Evolutionary conservation across 345 rosid genomes (phyloP).

Genomic region (Lumnitzera racemosa): DNA sequence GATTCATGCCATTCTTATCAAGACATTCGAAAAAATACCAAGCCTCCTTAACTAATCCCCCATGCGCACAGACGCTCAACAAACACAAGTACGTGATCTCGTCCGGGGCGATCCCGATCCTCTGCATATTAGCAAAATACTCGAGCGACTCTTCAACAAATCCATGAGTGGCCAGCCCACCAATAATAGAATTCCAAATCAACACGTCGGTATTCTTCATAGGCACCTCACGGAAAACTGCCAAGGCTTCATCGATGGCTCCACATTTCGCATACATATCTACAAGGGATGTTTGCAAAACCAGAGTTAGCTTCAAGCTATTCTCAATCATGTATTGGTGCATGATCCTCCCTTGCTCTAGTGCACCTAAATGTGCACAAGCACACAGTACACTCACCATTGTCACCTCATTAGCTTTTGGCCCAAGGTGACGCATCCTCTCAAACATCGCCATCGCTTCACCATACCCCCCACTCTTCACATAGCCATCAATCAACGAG

Average conservation of each 20-base stretch:
- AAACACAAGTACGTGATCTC: slow-evolving; percentile 74
- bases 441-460: slow-evolving; percentile 63
- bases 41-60: slow-evolving; percentile 67
- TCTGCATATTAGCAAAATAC: slow-evolving; percentile 51
- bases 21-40: slow-evolving; percentile 51
- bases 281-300: slow-evolving; percentile 59
- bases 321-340: slow-evolving; percentile 48
- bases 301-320: slow-evolving; percentile 40
- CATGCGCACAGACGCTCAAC: slow-evolving; percentile 76
- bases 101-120: slow-evolving; percentile 45
- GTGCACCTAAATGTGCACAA: slow-evolving; percentile 77
- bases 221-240: slow-evolving; percentile 35
- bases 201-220: slow-evolving; percentile 42
- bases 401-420: slow-evolving; percentile 72
- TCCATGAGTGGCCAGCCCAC: slow-evolving; percentile 84
- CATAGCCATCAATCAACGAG: slow-evolving; percentile 75
- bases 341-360: slow-evolving; percentile 51
- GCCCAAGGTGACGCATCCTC: slow-evolving; percentile 37
- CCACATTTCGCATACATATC: slow-evolving; percentile 96
- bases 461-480: slow-evolving; percentile 41
- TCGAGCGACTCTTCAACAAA: slow-evolving; percentile 49
- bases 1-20: slow-evolving; percentile 27
- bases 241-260: slow-evolving; percentile 58
- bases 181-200: slow-evolving; percentile 82
- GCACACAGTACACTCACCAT: slow-evolving; percentile 85